These are phyloP conservation scores for Linum lewisii DNA, from an alignment of 345 rosid genomes.

Conservation along the genomic window DNA sequence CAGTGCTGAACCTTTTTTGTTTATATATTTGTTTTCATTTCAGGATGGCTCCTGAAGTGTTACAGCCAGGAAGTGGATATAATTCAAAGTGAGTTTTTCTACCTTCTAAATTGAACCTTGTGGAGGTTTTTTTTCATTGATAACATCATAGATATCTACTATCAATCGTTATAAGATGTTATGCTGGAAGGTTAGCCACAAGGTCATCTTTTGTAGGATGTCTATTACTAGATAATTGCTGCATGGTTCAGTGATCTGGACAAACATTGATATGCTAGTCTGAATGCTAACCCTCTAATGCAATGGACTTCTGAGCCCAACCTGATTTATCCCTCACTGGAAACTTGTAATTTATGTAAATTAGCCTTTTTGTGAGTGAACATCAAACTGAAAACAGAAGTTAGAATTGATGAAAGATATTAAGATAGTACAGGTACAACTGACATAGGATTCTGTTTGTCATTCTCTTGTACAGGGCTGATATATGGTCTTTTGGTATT, in stretches of 20 bases:
- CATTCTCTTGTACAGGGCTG: slow-evolving; percentile 60
- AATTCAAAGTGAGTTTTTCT: slow-evolving; percentile 77
- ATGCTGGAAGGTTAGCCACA: no score
- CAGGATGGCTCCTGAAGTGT: slow-evolving; percentile 99
- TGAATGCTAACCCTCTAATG: no score
- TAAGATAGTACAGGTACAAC: no score
- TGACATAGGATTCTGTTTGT: slow-evolving; percentile 14
- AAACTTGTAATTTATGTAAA: neutral
- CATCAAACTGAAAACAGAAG: neutral
- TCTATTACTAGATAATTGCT: no score
- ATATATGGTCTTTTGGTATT: slow-evolving; percentile 98
- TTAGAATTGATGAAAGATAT: neutral
- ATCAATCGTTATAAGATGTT: neutral
- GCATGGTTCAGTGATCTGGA: no score
- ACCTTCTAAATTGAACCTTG: neutral
- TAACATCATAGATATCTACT: neutral
- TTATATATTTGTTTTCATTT: slow-evolving; percentile 6
- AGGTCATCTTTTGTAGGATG: no score
- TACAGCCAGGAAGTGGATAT: slow-evolving; percentile 98
- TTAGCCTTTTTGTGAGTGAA: neutral
- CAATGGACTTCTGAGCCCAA: no score
- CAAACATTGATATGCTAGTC: no score
- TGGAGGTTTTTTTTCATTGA: neutral
- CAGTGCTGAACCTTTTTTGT: neutral
- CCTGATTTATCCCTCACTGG: no score